Base-by-base conservation (phyloP, 345 rosid species). In the Anacardium occidentale region DNA sequence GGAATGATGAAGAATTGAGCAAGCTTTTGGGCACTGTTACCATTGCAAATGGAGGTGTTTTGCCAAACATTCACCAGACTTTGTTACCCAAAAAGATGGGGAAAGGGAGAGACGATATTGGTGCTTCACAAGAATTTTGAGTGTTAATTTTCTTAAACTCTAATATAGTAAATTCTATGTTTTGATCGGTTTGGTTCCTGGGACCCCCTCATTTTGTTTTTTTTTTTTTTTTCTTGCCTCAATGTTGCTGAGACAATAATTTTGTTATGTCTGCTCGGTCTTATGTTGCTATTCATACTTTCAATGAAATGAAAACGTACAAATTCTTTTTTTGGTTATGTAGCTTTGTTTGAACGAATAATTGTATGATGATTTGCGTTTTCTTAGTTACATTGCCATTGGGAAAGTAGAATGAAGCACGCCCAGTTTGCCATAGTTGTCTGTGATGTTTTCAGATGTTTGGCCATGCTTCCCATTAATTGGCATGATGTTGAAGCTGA, bases 31-130 rank as follows among this genome's bases (percentile, higher is more conserved):
- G 95, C 5, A 77, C 85, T 2, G 95, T 90, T 20, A 90, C 95
- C 3, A 90, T 90, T 61, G 95, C 95, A 1, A 90, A 86, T 55
- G 95, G 95, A 4, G 95, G 92, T 6, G 95, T 90, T 1, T 75
- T 90, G 65, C 92, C 92, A 0, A 90, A 88, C 52, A 88, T 90
- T 62, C 89, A 90, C 60, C 83, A 78, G 77, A 83, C 22, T 0
- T 83, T 90, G 9, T 74, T 90, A 5, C 91, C 94, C 0, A 83
- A 83, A 18, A 90, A 90, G 70, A n/a, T 18, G 34, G 91, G 86
- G 3, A 84, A 86, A 72, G 84, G 84, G 42, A 89, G 86, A 51
- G 90, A 82, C 6, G 94, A 86, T 1, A 78, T 82, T 32, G 90
- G 92, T 72, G 89, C 85, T 52, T 90, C 94, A 44, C 94, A 88